Evolutionary conservation across 2,329 filamentous ascomycete species (phyloP).

Genomic region (Exophiala spinifera): DNA sequence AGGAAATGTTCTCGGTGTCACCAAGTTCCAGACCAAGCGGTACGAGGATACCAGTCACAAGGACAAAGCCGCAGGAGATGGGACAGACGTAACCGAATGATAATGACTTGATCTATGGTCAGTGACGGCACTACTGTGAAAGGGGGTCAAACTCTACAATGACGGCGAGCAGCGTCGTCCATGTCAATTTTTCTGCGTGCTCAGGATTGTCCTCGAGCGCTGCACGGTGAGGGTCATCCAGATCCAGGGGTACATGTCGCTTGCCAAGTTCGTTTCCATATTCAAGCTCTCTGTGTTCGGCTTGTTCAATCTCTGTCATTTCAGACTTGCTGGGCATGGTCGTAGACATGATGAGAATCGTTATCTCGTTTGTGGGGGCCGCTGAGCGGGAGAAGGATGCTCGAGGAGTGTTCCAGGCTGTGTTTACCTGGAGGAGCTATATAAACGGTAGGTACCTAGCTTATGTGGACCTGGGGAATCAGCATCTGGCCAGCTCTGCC

Average conservation of each 20-base stretch:
- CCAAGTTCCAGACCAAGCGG: slow-evolving; percentile 12
- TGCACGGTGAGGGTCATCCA: slow-evolving; percentile 9
- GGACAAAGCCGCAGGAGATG: slow-evolving; percentile 33
- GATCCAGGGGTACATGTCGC: slow-evolving; percentile 2
- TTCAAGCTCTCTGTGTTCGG: background rate
- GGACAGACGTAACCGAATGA: slow-evolving; percentile 9
- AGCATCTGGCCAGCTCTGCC: too few species aligned
- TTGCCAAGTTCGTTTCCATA: background rate
- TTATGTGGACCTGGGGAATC: too few species aligned
- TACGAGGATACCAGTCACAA: slow-evolving; percentile 26
- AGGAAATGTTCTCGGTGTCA: slow-evolving; percentile 12
- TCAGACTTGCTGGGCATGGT: too few species aligned
- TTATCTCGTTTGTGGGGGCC: too few species aligned
- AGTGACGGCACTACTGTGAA: background rate
- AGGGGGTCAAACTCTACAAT: too few species aligned
- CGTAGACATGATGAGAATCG: too few species aligned
- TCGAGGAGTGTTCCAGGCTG: too few species aligned
- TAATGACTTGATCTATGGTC: too few species aligned
- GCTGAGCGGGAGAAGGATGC: too few species aligned
- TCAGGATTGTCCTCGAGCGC: slow-evolving; percentile 10
- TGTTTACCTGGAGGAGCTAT: too few species aligned
- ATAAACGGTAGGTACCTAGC: too few species aligned
- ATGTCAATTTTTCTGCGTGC: background rate
- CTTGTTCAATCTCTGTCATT: background rate
- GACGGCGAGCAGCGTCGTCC: slow-evolving; percentile 2